Evolutionary conservation across 192 early-diverging fungal genomes (phyloP).

Genomic region (Pilaira anomala): DNA sequence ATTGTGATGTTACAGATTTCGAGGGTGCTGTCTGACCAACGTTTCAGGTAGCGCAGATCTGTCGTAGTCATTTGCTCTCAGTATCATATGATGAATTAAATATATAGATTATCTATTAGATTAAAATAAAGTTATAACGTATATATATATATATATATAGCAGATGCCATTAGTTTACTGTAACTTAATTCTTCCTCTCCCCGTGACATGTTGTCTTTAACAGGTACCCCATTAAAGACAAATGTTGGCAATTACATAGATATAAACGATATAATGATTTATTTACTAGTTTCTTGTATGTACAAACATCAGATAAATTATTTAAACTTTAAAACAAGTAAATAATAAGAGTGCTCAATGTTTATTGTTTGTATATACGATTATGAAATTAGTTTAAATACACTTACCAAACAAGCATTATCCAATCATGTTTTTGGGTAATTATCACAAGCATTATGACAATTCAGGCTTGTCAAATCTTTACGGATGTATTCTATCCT

Average conservation of each 20-base stretch:
- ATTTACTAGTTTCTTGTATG: constrained; percentile 70
- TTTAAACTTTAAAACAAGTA: constrained; percentile 75
- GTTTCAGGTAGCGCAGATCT: constrained; percentile 51
- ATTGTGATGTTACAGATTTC: constrained; percentile 67
- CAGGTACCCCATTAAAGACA: too few species aligned
- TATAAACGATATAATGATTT: constrained; percentile 38
- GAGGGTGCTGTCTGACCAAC: constrained; percentile 58
- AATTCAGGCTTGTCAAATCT: constrained; percentile 16
- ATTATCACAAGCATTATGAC: constrained; percentile 1
- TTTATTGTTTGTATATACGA: not conserved
- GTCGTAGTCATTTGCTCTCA: not conserved
- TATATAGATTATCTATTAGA: too few species aligned
- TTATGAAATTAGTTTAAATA: constrained; percentile 75
- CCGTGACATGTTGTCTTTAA: too few species aligned
- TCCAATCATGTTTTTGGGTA: too few species aligned
- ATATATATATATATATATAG: not conserved
- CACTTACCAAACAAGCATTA: constrained; percentile 17
- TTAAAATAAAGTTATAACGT: too few species aligned
- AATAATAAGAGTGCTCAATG: not conserved
- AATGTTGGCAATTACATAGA: too few species aligned
- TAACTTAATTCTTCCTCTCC: too few species aligned
- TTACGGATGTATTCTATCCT: not conserved
- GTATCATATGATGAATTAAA: too few species aligned
- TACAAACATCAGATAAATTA: constrained; percentile 57
- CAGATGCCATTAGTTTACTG: too few species aligned